Base-by-base conservation (phyloP, 805 yeast genomes). In the Yamadazyma nakazawae region DNA sequence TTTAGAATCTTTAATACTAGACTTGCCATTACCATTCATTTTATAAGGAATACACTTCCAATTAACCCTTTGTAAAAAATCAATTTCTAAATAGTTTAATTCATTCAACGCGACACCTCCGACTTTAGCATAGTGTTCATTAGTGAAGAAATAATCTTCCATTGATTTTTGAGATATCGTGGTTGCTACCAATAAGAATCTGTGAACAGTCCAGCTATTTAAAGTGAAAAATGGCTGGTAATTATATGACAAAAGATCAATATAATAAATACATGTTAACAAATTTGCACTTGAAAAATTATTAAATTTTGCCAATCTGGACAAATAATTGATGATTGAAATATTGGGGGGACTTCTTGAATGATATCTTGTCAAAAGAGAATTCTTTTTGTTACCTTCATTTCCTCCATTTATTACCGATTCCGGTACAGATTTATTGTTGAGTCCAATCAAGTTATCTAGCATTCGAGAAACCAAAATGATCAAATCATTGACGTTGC, bases 61-160 rank as follows among this genome's bases (percentile, higher is more conserved):
- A 49, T 82, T 80, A 9, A 92, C 92, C 51, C 90, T 74, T 41
- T 79, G 78, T 38, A 92, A 74, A 58, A 94, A 90, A 64, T 94
- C 98, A 44, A 86, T 82, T 61, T 92, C 99, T 40, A 92, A 72
- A 46, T 92, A 75, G 63, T 94, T 94, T 54, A 91, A 71, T 61
- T 90, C 97, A 49, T 82, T 76, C 40, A 85, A 69, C 37, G 88
- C 88, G 4, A 90, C 85, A 50, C 99, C 98, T 2, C 99, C 99
- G 16, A 94, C 97, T 61, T 86, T 87, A 11, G 98, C 96, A 59
- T 94, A 92, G 64, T 94, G 97, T 38, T 84, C 78, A 64, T 91
- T 92, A 13, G 97, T 89, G 66, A 94, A 91, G 65, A 94, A 92
- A 21, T 91, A 85, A 67, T 92, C 99, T 64, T 96, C 90, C 53